phyloP scores from a whole-genome alignment of 2,329 filamentous ascomycete genomes.

The Phaeosphaeria sp. region DNA sequence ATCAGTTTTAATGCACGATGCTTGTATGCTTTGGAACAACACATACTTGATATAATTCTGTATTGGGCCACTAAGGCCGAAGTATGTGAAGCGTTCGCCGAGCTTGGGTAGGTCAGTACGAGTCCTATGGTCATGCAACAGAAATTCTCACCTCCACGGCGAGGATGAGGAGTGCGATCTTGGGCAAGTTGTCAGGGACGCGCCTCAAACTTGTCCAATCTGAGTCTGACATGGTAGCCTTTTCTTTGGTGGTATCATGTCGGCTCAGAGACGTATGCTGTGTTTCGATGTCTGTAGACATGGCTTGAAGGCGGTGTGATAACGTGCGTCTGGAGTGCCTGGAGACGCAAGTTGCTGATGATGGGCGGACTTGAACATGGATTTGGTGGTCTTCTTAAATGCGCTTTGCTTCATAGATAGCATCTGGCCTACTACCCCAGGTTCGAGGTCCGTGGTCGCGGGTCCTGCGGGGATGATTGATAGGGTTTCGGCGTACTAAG shows the following conservation, averaged over 20 bases:
- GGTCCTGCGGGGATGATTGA: conserved; percentile 2
- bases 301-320: background rate
- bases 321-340: too few relatives aligned
- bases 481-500: conserved; percentile 4
- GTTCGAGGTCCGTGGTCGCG: conserved; percentile 1
- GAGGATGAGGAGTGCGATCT: conserved; percentile 16
- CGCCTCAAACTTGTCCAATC: conserved; percentile 12
- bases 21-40: conserved; percentile 31
- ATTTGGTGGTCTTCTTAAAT: conserved; percentile 6
- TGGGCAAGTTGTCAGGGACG: conserved; percentile 13
- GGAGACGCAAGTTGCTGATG: background rate
- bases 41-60: conserved; percentile 34
- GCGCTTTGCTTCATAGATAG: conserved; percentile 3
- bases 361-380: background rate
- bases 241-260: conserved; percentile 6
- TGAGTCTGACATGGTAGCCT: background rate
- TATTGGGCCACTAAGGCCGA: conserved; percentile 14
- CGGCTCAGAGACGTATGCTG: conserved; percentile 3
- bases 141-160: conserved; percentile 10
- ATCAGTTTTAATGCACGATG: background rate
- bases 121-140: background rate
- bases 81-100: conserved; percentile 21
- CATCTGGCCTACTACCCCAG: conserved; percentile 4
- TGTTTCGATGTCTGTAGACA: conserved; percentile 9
- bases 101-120: conserved; percentile 6